Percentiles rank a stretch among this genome's conserved stretches.
Evolutionary conservation across 2,329 filamentous ascomycete genomes (phyloP).

Genomic region (Pestalotiopsis sp.): DNA sequence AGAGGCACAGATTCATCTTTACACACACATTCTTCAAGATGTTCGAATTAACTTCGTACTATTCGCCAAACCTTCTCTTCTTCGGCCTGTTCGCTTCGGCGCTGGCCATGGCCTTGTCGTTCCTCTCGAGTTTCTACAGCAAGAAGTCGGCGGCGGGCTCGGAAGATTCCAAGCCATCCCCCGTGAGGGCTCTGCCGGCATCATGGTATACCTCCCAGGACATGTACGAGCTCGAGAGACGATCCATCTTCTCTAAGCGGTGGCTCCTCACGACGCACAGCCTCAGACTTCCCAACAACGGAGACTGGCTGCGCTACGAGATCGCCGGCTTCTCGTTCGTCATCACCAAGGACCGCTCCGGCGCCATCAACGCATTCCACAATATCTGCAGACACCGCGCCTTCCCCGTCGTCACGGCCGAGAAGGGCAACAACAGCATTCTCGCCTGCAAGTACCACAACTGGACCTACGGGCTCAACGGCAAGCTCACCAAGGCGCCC

Average conservation of each 20-base stretch:
- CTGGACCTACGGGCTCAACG: slow-evolving; percentile 60
- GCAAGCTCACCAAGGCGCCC: slow-evolving; percentile 60
- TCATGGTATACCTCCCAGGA: slow-evolving; percentile 37
- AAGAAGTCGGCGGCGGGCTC: neutral
- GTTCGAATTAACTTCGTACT: neutral
- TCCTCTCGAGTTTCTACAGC: neutral
- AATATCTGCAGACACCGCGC: slow-evolving; percentile 64
- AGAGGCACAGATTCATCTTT: neutral
- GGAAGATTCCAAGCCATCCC: neutral
- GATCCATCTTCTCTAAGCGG: slow-evolving; percentile 39
- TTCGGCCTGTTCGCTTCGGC: neutral
- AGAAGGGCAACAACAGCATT: slow-evolving; percentile 50
- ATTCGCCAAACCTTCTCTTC: neutral
- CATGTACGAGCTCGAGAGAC: slow-evolving; percentile 41
- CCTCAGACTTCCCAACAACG: slow-evolving; percentile 1
- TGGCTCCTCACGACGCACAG: slow-evolving; percentile 7
- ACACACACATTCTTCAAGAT: neutral
- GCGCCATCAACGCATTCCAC: slow-evolving; percentile 57
- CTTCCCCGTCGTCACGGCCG: slow-evolving; percentile 55
- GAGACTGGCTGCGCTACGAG: slow-evolving; percentile 55
- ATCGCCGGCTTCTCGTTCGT: slow-evolving; percentile 58
- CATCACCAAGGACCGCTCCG: slow-evolving; percentile 45
- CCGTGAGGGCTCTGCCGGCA: slow-evolving; percentile 30
- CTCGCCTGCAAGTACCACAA: slow-evolving; percentile 63
- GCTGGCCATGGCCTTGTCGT: neutral